A percentile compares a stretch with the other conserved stretches of the same genome.
Evolutionary conservation across 345 rosid genomes (phyloP).

Genomic region (Syzygium aromaticum): DNA sequence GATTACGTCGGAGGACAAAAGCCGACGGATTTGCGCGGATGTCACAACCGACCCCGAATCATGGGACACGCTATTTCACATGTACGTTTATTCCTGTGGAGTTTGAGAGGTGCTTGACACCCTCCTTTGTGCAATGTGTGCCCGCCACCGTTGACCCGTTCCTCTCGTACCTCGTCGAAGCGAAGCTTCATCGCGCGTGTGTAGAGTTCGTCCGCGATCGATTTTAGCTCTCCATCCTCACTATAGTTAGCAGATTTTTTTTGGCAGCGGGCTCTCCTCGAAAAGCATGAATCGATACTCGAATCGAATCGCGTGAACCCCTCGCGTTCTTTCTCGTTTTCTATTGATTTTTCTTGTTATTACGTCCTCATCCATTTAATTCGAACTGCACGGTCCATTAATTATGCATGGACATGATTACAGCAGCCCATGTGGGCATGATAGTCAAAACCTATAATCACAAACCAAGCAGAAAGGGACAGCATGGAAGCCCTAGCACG

Average conservation of each 20-base stretch:
- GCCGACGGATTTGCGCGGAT: no score
- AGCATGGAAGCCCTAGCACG: neutral
- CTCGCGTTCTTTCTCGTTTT: no score
- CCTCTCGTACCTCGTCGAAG: fast-evolving
- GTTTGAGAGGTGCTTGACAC: neutral
- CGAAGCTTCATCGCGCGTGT: neutral
- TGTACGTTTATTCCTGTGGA: neutral
- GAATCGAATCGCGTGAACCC: neutral
- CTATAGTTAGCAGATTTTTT: neutral
- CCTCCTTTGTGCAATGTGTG: neutral
- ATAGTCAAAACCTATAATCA: neutral
- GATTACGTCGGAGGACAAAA: neutral
- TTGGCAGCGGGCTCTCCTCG: no score
- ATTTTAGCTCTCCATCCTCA: neutral
- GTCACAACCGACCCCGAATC: neutral
- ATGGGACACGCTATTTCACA: neutral
- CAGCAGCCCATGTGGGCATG: neutral
- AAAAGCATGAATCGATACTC: neutral
- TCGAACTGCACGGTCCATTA: neutral
- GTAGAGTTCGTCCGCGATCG: neutral
- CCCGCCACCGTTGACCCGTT: neutral
- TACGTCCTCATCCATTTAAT: neutral
- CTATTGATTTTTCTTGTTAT: neutral
- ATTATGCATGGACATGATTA: neutral
- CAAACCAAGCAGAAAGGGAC: neutral